These are phyloP conservation scores for Cordyceps fumosorosea DNA, from an alignment of 2,329 filamentous ascomycete species.

Conservation along the genomic window DNA sequence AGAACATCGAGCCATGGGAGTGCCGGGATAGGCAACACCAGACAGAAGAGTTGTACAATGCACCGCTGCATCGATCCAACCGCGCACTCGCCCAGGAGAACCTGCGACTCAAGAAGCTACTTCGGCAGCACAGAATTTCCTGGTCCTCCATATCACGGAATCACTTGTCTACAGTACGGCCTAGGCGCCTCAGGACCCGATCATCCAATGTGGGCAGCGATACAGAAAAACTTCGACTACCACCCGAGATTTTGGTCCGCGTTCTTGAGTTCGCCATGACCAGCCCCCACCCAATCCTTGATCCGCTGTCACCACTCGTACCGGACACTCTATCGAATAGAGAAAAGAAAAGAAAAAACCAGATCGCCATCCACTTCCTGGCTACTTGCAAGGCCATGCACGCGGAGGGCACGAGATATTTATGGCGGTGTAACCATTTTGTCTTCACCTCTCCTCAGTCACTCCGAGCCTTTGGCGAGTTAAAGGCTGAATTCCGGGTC, in stretches of 20 bases:
- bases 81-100: conserved; percentile 43
- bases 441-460: conserved; percentile 47
- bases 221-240: conserved; percentile 36
- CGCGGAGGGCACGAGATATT: conserved; percentile 40
- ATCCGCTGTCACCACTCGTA: conserved; percentile 42
- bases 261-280: conserved; percentile 47
- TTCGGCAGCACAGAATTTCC: conserved; percentile 45
- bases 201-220: conserved; percentile 25
- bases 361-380: conserved; percentile 48
- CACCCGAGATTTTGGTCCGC: conserved; percentile 45
- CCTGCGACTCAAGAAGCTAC: conserved; percentile 41
- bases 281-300: conserved; percentile 43
- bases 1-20: conserved; percentile 37
- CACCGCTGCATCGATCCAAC: conserved; percentile 42
- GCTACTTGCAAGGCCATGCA: conserved; percentile 44
- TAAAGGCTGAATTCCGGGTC: conserved; percentile 36
- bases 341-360: conserved; percentile 38
- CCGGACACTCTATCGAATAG: conserved; percentile 36
- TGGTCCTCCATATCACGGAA: conserved; percentile 37
- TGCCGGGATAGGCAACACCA: conserved; percentile 46
- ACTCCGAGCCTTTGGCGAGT: conserved; percentile 41
- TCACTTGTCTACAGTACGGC: conserved; percentile 26
- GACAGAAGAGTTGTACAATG: conserved; percentile 41
- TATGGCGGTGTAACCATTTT: conserved; percentile 49
- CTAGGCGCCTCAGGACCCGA: conserved; percentile 27